Percentiles rank a stretch among this genome's conserved stretches.
Evolutionary conservation across 805 yeast genomes (phyloP).

Genomic region (Zygotorulaspora florentina): DNA sequence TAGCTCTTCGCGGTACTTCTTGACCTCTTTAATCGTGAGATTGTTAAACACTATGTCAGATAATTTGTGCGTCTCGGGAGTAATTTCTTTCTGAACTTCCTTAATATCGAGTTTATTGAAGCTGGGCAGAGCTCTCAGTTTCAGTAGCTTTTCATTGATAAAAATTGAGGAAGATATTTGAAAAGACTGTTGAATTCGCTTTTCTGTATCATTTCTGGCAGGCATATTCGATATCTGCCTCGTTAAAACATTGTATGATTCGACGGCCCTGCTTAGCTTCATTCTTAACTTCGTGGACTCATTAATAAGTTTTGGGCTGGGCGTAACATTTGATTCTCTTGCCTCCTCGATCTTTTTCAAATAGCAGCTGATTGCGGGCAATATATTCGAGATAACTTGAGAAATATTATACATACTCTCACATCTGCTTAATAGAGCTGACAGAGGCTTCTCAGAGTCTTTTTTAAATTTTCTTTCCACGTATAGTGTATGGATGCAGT

Average conservation of each 20-base stretch:
- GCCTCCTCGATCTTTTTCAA: conserved; percentile 36
- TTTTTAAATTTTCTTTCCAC: conserved; percentile 46
- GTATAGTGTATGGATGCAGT: conserved; percentile 63
- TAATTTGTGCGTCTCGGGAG: conserved; percentile 13
- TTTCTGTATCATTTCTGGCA: conserved; percentile 41
- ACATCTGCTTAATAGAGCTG: conserved; percentile 40
- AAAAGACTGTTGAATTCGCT: conserved; percentile 48
- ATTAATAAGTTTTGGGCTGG: conserved; percentile 29
- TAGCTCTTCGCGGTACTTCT: conserved; percentile 62
- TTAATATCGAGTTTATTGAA: conserved; percentile 5
- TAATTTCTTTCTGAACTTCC: conserved; percentile 3
- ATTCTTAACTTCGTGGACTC: conserved; percentile 42
- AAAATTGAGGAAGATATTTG: conserved; percentile 53
- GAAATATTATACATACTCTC: conserved; percentile 39
- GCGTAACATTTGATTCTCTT: conserved; percentile 15
- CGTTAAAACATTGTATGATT: conserved; percentile 47
- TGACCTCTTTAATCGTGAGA: conserved; percentile 49
- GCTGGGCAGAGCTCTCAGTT: conserved; percentile 57
- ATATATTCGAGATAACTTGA: conserved; percentile 35
- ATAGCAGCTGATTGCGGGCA: conserved; percentile 44
- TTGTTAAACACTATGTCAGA: conserved; percentile 25
- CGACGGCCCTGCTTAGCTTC: conserved; percentile 46
- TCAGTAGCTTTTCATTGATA: conserved; percentile 63
- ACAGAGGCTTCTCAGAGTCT: conserved; percentile 37
- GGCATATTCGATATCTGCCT: conserved; percentile 39